Evolutionary conservation across 148 eudicot genomes (phyloP), one percentile per base, ranked within the genome.

Genomic region (Rhododendron molle): DNA sequence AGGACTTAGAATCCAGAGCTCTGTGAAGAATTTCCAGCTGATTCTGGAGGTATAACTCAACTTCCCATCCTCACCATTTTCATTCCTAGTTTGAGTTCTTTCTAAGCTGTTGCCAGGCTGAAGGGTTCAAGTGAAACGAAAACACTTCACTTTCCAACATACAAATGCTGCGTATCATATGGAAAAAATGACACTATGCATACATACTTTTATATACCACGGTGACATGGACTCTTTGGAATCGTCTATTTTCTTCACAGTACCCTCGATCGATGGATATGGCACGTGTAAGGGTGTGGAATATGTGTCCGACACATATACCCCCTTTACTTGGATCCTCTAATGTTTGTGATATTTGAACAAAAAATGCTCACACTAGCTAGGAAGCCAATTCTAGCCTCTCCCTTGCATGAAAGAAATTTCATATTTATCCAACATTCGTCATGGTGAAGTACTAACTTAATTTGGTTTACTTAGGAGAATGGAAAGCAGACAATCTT

Each of bases 11-110:
- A 90, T 97, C 76, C 92, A 93, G 89, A 94, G 93, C 85, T 97
- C 98, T 4, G 99, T 92, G 30, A 97, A 95, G 94, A 97, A 95
- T 80, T 95, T 95, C 83, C 98, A 97, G 87, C 88, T 97, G 69
- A 91, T 92, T 86, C 71, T 95, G 92, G 95, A 94, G 97, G 99
- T 95, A 90, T 69, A 13, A 36, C 69, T 52, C 67, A 49, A 47
- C 65, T 71, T n/a, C 56, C 47, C 56, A 40, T 44, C 23, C 40
- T 49, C 81, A 47, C 52, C 36, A 78, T 46, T 78, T n/a, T n/a
- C 81, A 44, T 46, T 46, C 81, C 15, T 78, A 40, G 26, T 38
- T 76, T 76, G 43, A 30, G 20, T 30, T 20, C 13, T 40, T 69
- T 76, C 14, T 38, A 76, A 40, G 26, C 50, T 38, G 80, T 20